Base-by-base conservation (phyloP, 495 filamentous ascomycete genomes). In the Thermothielavioides terrestris region DNA sequence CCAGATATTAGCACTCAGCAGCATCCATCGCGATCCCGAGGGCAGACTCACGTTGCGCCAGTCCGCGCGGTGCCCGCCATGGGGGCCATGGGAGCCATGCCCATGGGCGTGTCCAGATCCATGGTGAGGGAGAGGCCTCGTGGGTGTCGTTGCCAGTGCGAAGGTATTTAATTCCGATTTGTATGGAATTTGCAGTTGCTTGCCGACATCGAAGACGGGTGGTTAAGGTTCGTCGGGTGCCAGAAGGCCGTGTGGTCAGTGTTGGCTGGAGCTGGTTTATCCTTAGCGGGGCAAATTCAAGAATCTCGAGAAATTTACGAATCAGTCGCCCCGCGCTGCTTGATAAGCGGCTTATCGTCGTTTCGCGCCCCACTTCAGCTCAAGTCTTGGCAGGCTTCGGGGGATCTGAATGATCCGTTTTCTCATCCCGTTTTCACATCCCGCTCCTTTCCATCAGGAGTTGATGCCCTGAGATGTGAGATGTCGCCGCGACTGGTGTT, bases 91-190 rank as follows among this genome's bases (percentile, higher is more conserved):
- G 68, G 66, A 53, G 69, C 65, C 58, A 86, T 76, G 50, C 75
- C 69, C 36, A 85, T 72, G 26, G 79, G 75, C 10, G 67, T 68
- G 73, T 87, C 84, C 51, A 87, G 55, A 68, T 87, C 83, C 84
- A 88, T 87, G 64, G 21, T 52, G 25, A 4, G 22, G 32, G n/a
- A n/a, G n/a, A n/a, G n/a, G n/a, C n/a, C n/a, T 26, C 5, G 34
- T 8, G 7, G 14, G 17, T 11, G 21, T 18, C 20, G 22, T 32
- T 8, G 10, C 25, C 2, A 12, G 12, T 12, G 38, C 30, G 4
- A 21, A 1, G 17, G 4, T 28, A 21, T 46, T 46, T 11, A 20
- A 10, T n/a, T 40, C 27, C 1, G 18, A 26, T 28, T 23, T 12
- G 26, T 36, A 23, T 5, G 7, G 39, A n/a, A n/a, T n/a, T n/a